Evolutionary conservation across 768 basidiomycete genomes (phyloP).

Genomic region (Boletellus ananas): DNA sequence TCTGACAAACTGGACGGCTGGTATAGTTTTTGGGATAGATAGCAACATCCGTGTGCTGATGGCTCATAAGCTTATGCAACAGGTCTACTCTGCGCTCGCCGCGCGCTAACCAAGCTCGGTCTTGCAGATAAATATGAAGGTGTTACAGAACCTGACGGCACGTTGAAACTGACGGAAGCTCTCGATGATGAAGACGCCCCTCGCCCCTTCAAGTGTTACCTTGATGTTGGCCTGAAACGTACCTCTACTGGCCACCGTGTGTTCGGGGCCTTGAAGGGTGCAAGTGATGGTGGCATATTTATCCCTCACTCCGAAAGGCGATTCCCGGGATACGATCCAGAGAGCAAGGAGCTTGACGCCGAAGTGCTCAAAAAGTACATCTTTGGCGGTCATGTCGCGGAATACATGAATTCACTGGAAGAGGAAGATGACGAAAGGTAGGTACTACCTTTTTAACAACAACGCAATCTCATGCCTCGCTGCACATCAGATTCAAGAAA

Average conservation of each 20-base stretch:
- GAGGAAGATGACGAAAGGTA: slow-evolving; percentile 99
- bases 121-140: slow-evolving; percentile 98
- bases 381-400: slow-evolving; percentile 93
- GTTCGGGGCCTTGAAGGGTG: slow-evolving; percentile 98
- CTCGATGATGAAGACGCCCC: slow-evolving; percentile 91
- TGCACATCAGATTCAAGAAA: slow-evolving; percentile 78
- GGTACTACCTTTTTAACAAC: slow-evolving; percentile 18
- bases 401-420: slow-evolving; percentile 99
- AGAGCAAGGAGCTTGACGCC: slow-evolving; percentile 87
- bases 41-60: background rate
- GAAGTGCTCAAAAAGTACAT: slow-evolving; percentile 98
- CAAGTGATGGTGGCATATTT: slow-evolving; percentile 94
- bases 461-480: slow-evolving; percentile 5
- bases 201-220: slow-evolving; percentile 98
- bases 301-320: slow-evolving; percentile 97
- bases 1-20: slow-evolving; percentile 98
- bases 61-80: slow-evolving; percentile 80
- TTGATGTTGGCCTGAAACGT: slow-evolving; percentile 96
- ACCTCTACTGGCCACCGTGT: slow-evolving; percentile 97
- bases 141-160: slow-evolving; percentile 87
- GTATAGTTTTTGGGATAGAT: slow-evolving; percentile 38
- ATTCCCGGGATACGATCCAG: slow-evolving; percentile 96
- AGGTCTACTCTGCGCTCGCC: slow-evolving; percentile 91
- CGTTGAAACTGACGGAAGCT: slow-evolving; percentile 74
- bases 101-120: slow-evolving; percentile 91